Base-by-base conservation (phyloP, 2,329 filamentous ascomycete genomes). In the Simplicillium aogashimaense region DNA sequence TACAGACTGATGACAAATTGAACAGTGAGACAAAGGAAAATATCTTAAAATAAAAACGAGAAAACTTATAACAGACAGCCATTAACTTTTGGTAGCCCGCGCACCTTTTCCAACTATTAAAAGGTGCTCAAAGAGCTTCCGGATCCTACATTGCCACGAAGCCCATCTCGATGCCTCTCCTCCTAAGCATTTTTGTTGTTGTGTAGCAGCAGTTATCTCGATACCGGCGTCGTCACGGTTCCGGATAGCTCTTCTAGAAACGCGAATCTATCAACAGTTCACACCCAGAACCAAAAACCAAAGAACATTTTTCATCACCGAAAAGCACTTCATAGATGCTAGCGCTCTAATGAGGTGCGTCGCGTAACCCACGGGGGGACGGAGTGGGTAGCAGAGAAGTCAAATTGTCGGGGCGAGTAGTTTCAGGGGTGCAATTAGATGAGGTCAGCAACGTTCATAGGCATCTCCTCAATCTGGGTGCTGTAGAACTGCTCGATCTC, bases 401-500 rank as follows among this genome's bases (percentile, higher is more conserved):
- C 48, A 47, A 47, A 25, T 25, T 9, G 45, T 47, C 50, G 39
- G 47, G 47, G 45, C 48, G 43, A 48, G 49, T 45, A 46, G 47
- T 53, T 44, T 47, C 9, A 25, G 41, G 36, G 8, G 15, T 42
- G 49, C 43, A 45, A 43, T 78, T 81, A 83, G 66, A 84, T 84
- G 54, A 84, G 78, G 57, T 84, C 80, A 54, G 80, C 80, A 56
- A 84, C 80, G 68, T 84, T 84, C 92, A 98, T 97, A 61, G 92
- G 92, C 92, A 98, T 98, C 80, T 98, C 92, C 74, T 98, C 92
- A 55, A 98, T 97, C 76, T 98, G 92, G 67, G 92, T 98, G 80
- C 87, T 95, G 83, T 98, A 98, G 80, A 97, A 98, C 74, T 95
- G 87, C 70, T 98, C 92, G 57, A 98, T 98, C 71, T 98, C 92